phyloP scores from a whole-genome alignment of 2,329 filamentous ascomycete species.

The Penicillium sp. region DNA sequence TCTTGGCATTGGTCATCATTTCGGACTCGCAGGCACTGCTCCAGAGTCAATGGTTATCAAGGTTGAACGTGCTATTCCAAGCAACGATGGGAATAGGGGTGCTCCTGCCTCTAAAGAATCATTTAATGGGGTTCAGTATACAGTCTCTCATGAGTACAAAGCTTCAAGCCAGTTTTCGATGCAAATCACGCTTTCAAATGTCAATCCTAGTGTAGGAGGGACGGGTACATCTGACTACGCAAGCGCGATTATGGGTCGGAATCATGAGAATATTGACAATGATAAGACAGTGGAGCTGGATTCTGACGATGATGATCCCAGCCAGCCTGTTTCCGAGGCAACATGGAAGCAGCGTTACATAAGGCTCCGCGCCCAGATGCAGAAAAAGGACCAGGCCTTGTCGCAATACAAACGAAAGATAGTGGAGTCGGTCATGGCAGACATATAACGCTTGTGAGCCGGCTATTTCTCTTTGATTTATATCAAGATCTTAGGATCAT shows the following conservation, averaged over 20 bases:
- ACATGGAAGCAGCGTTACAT: constrained; percentile 45
- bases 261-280: constrained; percentile 12
- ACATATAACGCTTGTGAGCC: constrained; percentile 27
- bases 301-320: constrained; percentile 28
- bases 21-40: constrained; percentile 32
- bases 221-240: constrained; percentile 11
- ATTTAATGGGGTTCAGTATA: constrained; percentile 20
- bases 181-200: constrained; percentile 27
- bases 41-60: constrained; percentile 31
- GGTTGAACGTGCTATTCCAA: constrained; percentile 15
- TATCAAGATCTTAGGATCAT: background rate
- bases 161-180: constrained; percentile 26
- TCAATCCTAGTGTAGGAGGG: constrained; percentile 11
- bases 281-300: constrained; percentile 24
- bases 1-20: constrained; percentile 39
- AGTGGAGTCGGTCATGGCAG: constrained; percentile 46
- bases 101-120: constrained; percentile 10
- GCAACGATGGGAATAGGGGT: constrained; percentile 3
- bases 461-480: background rate
- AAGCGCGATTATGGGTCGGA: constrained; percentile 2
- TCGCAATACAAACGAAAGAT: constrained; percentile 45
- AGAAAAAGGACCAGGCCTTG: constrained; percentile 40
- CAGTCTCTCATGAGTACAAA: constrained; percentile 30
- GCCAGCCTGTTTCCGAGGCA: constrained; percentile 25
- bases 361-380: constrained; percentile 39